Evolutionary conservation across 2,329 filamentous ascomycete genomes (phyloP), one percentile per base, ranked within the genome.

Genomic region (Exserohilum turcica): DNA sequence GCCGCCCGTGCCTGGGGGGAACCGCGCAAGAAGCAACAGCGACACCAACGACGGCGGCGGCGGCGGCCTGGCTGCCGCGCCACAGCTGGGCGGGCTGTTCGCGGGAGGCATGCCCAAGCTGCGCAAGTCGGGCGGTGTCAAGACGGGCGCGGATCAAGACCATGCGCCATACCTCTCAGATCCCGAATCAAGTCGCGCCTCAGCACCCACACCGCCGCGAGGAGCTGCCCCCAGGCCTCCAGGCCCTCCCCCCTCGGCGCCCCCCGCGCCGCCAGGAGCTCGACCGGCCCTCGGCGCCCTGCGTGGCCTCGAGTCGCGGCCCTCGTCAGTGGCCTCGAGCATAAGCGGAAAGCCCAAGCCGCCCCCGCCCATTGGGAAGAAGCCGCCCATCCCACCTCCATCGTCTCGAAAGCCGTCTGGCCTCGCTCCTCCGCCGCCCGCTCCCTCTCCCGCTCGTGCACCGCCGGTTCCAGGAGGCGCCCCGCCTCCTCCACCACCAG

Each of bases 51-150:
- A 68, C 15, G 60, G 64, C 58, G 71, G 70, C 13, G 62, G 61
- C 35, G 38, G 38, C 28, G 2, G n/a, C n/a, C n/a, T 42, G 38
- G 63, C 60, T 18, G 66, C 66, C 12, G 60, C 90, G 42, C 91
- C 92, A 9, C 93, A 97, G 72, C 76, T 97, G 9, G 93, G 81
- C 27, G 94, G 94, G 1, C 75, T 99, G 21, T 96, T 99, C 70
- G 91, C 90, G 1, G 92, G 91, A 31, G 94, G 93, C 32, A 97
- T 97, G 85, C 94, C 94, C 2, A 97, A 97, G 78, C 74, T 99
- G 68, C 90, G 90, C 74, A 97, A 95, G 79, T 84, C 87, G 3
- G 89, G 91, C 50, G 92, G 90, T 42, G 74, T 81, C 28, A 77
- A 79, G 46, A 80, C 79, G 36, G 77, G 77, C 33, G 89, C 88